Conservation (phyloP, 305 asterid genomes). For the Fraxinus ornus region DNA sequence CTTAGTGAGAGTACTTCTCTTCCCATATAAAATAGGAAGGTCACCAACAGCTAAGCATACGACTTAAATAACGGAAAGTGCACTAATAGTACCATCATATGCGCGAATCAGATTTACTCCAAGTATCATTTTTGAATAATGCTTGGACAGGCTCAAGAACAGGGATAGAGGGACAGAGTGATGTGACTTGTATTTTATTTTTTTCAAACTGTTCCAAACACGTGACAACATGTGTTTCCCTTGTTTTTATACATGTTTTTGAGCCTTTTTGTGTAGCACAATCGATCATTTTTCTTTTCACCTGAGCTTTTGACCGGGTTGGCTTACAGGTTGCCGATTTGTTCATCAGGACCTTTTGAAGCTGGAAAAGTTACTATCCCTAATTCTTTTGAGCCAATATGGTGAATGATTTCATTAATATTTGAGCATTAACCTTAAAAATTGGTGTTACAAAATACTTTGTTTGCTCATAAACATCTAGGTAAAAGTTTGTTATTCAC, state of each 20-base stretch:
- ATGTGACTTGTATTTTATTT: too few relatives aligned
- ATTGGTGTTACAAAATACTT: not conserved
- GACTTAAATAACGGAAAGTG: not conserved
- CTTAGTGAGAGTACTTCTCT: not conserved
- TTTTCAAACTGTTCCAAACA: too few relatives aligned
- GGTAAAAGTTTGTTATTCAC: not conserved
- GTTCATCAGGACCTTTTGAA: not conserved
- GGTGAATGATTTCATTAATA: not conserved
- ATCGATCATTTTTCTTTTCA: not conserved
- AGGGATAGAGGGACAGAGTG: too few relatives aligned
- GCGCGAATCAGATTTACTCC: not conserved
- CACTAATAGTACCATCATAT: not conserved
- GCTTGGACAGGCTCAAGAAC: too few relatives aligned
- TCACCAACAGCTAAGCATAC: not conserved
- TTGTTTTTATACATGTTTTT: too few relatives aligned
- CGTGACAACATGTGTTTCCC: too few relatives aligned
- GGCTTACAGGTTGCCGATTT: not conserved
- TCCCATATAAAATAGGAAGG: too few relatives aligned
- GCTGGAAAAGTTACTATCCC: not conserved
- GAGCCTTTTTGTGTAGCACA: too few relatives aligned
- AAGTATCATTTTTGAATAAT: not conserved
- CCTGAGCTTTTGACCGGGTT: not conserved
- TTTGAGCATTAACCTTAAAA: not conserved
- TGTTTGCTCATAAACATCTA: not conserved
- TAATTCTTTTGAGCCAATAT: not conserved